Evolutionary conservation across 768 basidiomycete species (phyloP).

Genomic region (Termitomyces sp.): DNA sequence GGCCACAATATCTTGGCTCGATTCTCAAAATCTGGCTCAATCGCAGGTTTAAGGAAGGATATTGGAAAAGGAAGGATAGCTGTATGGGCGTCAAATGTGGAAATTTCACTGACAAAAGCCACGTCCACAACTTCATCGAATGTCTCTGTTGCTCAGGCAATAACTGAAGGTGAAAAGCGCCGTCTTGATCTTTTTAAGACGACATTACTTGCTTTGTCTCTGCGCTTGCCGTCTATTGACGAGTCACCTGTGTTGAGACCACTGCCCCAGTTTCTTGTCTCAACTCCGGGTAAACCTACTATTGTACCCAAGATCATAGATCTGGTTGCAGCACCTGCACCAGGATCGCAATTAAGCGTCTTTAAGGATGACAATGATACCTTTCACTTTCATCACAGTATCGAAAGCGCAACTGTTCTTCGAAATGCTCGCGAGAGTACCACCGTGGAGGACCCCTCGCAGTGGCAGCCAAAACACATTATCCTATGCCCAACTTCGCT

Average conservation of each 20-base stretch:
- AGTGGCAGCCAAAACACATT: slow-evolving; percentile 47
- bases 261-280: slow-evolving; percentile 58
- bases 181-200: slow-evolving; percentile 21
- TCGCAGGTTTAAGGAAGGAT: slow-evolving; percentile 26
- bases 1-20: slow-evolving; percentile 25
- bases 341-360: slow-evolving; percentile 23
- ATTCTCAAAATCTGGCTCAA: slow-evolving; percentile 15
- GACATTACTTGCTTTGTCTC: slow-evolving; percentile 29
- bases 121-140: slow-evolving; percentile 20
- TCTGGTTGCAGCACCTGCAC: slow-evolving; percentile 26
- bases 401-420: slow-evolving; percentile 26
- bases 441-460: slow-evolving; percentile 20
- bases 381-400: slow-evolving; percentile 49
- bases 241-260: slow-evolving; percentile 29
- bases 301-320: slow-evolving; percentile 35
- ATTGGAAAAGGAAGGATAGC: slow-evolving; percentile 44
- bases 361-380: slow-evolving; percentile 68
- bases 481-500: slow-evolving; percentile 45
- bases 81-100: slow-evolving; percentile 54
- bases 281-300: slow-evolving; percentile 32
- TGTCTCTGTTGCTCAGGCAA: slow-evolving; percentile 8
- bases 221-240: slow-evolving; percentile 35
- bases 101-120: slow-evolving; percentile 41
- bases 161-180: slow-evolving; percentile 17
- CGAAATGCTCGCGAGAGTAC: slow-evolving; percentile 19